Evolutionary conservation across 2,329 filamentous ascomycete genomes (phyloP).

Genomic region (Fusarium euwallaceae): DNA sequence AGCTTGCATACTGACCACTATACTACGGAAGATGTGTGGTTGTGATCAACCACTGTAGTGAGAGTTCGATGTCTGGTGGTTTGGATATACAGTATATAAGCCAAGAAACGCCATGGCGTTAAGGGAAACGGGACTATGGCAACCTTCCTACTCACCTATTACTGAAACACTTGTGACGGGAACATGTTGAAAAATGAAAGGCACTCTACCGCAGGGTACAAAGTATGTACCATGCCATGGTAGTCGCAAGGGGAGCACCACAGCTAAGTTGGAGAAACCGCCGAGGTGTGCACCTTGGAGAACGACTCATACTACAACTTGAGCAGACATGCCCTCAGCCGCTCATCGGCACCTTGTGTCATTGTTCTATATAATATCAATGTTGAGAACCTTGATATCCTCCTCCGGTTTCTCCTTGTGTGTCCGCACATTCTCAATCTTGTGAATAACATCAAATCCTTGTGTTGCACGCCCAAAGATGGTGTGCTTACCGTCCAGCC

Average conservation of each 20-base stretch:
- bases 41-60: slow-evolving; percentile 17
- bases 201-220: too few species aligned
- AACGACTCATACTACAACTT: not conserved
- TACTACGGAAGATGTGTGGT: slow-evolving; percentile 33
- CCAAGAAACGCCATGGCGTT: not conserved
- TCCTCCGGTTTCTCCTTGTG: slow-evolving; percentile 95
- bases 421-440: slow-evolving; percentile 91
- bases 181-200: not conserved
- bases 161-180: not conserved
- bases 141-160: too few species aligned
- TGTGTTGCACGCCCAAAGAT: slow-evolving; percentile 93
- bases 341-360: not conserved
- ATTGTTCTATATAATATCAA: slow-evolving; percentile 67
- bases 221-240: not conserved
- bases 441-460: slow-evolving; percentile 93
- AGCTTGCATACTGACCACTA: slow-evolving; percentile 41
- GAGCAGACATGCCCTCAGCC: not conserved
- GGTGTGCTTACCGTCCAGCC: slow-evolving; percentile 96
- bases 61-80: not conserved
- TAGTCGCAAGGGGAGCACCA: not conserved
- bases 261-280: not conserved
- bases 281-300: not conserved
- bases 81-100: not conserved
- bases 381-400: slow-evolving; percentile 97
- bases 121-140: not conserved